Conservation (phyloP, 306 rosid genomes). For the Neltuma alba region DNA sequence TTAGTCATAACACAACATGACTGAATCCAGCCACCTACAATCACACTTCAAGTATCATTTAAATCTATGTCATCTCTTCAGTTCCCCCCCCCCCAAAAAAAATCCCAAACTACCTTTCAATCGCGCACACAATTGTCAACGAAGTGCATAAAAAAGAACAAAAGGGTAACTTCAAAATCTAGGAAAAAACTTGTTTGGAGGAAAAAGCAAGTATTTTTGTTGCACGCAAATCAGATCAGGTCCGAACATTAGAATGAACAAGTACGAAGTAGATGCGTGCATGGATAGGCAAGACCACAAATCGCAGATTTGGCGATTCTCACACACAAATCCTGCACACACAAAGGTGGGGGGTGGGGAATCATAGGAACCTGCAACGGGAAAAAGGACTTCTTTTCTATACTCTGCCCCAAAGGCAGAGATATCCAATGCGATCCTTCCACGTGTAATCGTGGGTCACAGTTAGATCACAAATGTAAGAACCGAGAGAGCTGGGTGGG, state of each 20-base stretch:
- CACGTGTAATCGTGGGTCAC: slow-evolving; percentile 11
- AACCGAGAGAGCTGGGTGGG: slow-evolving; percentile 70
- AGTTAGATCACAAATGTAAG: slow-evolving; percentile 45
- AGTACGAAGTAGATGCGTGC: not conserved
- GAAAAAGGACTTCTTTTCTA: not conserved
- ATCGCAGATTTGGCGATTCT: not conserved
- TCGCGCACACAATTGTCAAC: too few species aligned
- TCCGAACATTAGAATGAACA: not conserved
- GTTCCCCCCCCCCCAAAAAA: too few species aligned
- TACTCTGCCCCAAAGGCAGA: not conserved
- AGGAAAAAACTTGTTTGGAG: not conserved
- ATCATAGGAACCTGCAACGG: not conserved
- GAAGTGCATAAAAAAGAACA: not conserved
- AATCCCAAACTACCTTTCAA: too few species aligned
- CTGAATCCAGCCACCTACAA: not conserved
- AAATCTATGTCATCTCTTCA: too few species aligned
- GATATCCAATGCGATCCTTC: not conserved
- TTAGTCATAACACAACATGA: not conserved
- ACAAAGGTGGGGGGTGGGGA: not conserved
- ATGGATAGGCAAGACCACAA: not conserved
- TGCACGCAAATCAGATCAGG: not conserved
- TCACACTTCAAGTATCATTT: not conserved
- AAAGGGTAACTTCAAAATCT: not conserved
- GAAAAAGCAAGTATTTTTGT: not conserved
- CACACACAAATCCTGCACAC: not conserved